Percentiles rank a stretch among this genome's conserved stretches.
phyloP scores from a whole-genome alignment of 345 rosid genomes.

The Syzygium aromaticum region DNA sequence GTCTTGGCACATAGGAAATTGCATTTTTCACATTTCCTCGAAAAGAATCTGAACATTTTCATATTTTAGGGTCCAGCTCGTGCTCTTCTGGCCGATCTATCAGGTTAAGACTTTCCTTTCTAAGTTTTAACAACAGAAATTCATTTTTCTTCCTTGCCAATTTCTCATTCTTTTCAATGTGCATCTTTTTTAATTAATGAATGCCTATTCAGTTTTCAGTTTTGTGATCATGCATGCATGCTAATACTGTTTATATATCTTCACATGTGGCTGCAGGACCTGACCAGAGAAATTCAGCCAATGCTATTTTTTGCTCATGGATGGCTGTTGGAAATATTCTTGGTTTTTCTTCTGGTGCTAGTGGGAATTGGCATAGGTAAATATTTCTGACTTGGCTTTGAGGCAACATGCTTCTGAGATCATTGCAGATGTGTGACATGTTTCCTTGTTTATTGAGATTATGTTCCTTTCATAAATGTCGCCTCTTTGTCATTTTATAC shows the following conservation, averaged over 20 bases:
- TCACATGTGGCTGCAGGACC: slow-evolving; percentile 43
- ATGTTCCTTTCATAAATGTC: neutral
- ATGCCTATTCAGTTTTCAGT: neutral
- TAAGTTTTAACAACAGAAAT: neutral
- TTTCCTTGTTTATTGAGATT: neutral
- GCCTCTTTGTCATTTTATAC: neutral
- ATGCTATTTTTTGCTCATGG: slow-evolving; percentile 95
- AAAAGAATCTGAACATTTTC: neutral
- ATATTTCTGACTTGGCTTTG: slow-evolving; percentile 6
- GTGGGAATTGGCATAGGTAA: slow-evolving; percentile 88
- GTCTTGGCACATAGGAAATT: neutral
- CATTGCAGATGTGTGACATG: neutral
- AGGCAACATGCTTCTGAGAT: neutral
- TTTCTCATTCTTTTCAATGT: neutral
- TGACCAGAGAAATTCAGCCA: slow-evolving; percentile 86
- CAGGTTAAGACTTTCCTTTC: slow-evolving; percentile 32
- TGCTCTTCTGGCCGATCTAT: slow-evolving; percentile 88
- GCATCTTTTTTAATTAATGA: neutral
- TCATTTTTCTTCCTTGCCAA: neutral
- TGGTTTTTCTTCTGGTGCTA: slow-evolving; percentile 98
- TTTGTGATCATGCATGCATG: neutral
- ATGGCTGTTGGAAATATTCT: slow-evolving; percentile 96
- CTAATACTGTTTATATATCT: neutral
- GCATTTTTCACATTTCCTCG: neutral
- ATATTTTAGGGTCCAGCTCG: slow-evolving; percentile 91